Conservation (phyloP, 2,329 filamentous ascomycete species). For the Neopestalotiopsis sp. region DNA sequence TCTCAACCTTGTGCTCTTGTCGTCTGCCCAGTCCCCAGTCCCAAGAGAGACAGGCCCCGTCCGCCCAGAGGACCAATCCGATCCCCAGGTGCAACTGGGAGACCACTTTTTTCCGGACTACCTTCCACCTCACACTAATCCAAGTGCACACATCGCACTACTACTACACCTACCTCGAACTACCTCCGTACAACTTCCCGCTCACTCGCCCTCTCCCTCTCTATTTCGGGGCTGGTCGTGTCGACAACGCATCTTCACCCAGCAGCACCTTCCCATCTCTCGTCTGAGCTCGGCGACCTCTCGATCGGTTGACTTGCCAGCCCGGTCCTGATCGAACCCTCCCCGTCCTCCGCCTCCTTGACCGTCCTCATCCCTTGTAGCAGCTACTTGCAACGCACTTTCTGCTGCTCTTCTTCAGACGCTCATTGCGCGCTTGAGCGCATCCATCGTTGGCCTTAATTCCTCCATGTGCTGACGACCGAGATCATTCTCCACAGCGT, state of each 20-base stretch:
- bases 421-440: slow-evolving; percentile 27
- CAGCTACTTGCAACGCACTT: slow-evolving; percentile 34
- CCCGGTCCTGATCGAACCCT: slow-evolving; percentile 21
- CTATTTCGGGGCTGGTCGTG: slow-evolving; percentile 16
- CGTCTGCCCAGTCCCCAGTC: neutral
- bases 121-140: slow-evolving; percentile 13
- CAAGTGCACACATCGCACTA: neutral
- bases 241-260: slow-evolving; percentile 16
- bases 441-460: slow-evolving; percentile 20
- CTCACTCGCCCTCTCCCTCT: slow-evolving; percentile 1
- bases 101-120: slow-evolving; percentile 12
- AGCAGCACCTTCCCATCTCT: slow-evolving; percentile 6
- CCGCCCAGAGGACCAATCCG: neutral
- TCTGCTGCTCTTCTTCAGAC: slow-evolving; percentile 24
- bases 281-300: neutral
- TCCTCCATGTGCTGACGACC: slow-evolving; percentile 31
- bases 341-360: slow-evolving; percentile 29
- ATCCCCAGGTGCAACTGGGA: neutral
- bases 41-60: neutral
- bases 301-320: neutral
- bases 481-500: slow-evolving; percentile 24
- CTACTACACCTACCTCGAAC: slow-evolving; percentile 5
- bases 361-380: slow-evolving; percentile 31
- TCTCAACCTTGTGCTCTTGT: neutral
- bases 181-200: slow-evolving; percentile 1